phyloP scores from a whole-genome alignment of 176 grass and related monocot genomes.

The Bromus sterilis region DNA sequence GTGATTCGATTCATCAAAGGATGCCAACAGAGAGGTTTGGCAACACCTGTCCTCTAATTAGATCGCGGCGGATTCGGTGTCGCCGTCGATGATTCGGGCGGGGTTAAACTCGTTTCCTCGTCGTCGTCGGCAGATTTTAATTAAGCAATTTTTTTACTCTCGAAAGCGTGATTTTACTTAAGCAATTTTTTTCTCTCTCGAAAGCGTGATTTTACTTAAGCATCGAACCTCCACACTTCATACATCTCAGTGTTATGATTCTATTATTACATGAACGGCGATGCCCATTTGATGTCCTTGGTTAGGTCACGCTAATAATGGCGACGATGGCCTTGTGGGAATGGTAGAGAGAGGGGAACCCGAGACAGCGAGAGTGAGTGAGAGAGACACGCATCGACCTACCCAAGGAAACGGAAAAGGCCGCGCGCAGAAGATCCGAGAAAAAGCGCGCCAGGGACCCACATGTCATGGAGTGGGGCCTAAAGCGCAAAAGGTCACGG shows the following conservation, averaged over 20 bases:
- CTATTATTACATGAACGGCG: no score
- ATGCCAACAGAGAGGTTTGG: constrained; percentile 17
- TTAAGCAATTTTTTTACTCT: no score
- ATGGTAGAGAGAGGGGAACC: not conserved
- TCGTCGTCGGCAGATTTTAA: no score
- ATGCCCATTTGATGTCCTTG: not conserved
- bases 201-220: no score
- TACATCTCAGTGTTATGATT: no score
- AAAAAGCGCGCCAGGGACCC: not conserved
- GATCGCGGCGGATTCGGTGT: constrained; percentile 13
- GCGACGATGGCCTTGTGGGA: not conserved
- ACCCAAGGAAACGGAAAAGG: not conserved
- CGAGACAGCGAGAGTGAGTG: not conserved
- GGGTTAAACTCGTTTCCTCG: no score
- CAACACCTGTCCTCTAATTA: not conserved
- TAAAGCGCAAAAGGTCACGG: not conserved
- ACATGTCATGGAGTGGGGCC: rapidly evolving
- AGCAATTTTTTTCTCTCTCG: no score
- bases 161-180: no score
- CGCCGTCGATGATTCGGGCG: not conserved
- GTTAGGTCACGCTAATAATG: not conserved
- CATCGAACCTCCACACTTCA: no score
- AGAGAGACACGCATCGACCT: not conserved
- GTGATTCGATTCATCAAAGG: constrained; percentile 10
- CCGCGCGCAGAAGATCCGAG: not conserved